phyloP scores from a whole-genome alignment of 2,329 filamentous ascomycete species.

The Byssothecium circinans region DNA sequence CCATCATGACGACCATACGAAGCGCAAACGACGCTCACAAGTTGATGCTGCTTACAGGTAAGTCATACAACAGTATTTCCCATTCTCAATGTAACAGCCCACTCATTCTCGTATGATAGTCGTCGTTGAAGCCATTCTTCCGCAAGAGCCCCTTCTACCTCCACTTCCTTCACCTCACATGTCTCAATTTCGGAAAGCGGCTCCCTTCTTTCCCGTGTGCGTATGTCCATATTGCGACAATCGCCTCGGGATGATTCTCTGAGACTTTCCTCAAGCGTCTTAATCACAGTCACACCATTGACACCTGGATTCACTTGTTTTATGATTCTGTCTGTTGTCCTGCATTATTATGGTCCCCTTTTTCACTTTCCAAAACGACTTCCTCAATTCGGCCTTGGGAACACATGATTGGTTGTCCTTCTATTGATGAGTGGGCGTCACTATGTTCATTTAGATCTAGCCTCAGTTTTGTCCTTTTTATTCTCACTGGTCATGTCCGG shows the following conservation, averaged over 20 bases:
- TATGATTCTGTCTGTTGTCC: background rate
- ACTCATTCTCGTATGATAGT: background rate
- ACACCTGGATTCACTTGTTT: background rate
- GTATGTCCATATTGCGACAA: background rate
- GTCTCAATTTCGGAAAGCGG: background rate
- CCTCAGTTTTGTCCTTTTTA: background rate
- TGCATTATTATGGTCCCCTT: background rate
- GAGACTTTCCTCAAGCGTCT: background rate
- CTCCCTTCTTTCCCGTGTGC: background rate
- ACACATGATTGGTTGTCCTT: background rate
- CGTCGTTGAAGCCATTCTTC: background rate
- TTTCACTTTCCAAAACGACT: background rate
- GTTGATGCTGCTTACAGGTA: constrained; percentile 43
- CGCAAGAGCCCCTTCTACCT: background rate
- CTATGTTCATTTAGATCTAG: background rate
- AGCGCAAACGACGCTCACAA: constrained; percentile 40
- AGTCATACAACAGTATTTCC: background rate
- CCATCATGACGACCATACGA: constrained; percentile 41
- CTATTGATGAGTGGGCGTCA: background rate
- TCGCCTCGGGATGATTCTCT: background rate
- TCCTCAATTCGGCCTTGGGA: background rate
- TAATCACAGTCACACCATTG: background rate
- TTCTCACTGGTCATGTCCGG: background rate
- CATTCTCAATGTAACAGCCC: background rate
- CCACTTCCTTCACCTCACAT: background rate